Conservation (phyloP, 1,284 basidiomycete species). For the Ustilago crameri region DNA sequence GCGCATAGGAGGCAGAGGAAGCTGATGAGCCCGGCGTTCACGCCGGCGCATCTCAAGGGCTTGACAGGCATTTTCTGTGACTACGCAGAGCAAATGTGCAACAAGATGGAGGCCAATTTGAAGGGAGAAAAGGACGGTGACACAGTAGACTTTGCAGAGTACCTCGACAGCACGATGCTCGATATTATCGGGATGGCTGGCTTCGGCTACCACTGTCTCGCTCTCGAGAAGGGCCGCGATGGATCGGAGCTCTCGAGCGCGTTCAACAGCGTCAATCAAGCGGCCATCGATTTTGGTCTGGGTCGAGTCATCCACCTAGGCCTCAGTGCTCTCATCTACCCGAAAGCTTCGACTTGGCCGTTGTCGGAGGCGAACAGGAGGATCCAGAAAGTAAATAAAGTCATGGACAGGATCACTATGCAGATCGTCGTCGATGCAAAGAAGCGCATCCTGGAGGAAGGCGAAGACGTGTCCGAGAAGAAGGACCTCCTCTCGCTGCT, state of each 20-base stretch:
- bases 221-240: constrained; percentile 51
- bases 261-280: constrained; percentile 45
- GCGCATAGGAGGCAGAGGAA: constrained; percentile 49
- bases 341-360: constrained; percentile 31
- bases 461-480: constrained; percentile 29
- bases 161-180: constrained; percentile 53
- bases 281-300: constrained; percentile 44
- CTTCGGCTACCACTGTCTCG: constrained; percentile 56
- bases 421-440: constrained; percentile 31
- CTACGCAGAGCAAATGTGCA: constrained; percentile 48
- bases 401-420: constrained; percentile 39
- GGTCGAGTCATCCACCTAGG: constrained; percentile 35
- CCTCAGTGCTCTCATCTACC: constrained; percentile 30
- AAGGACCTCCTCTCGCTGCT: constrained; percentile 44
- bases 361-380: constrained; percentile 34
- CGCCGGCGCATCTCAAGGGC: constrained; percentile 44
- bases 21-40: constrained; percentile 57
- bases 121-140: background rate
- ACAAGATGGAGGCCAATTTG: constrained; percentile 29
- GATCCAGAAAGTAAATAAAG: constrained; percentile 30
- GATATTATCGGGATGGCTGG: constrained; percentile 66
- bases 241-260: constrained; percentile 29
- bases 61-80: constrained; percentile 42
- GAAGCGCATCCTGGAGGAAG: constrained; percentile 11
- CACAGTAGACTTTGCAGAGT: constrained; percentile 50